These are phyloP conservation scores for Penicillium argentinense DNA, from an alignment of 495 filamentous ascomycete species.

Conservation along the genomic window DNA sequence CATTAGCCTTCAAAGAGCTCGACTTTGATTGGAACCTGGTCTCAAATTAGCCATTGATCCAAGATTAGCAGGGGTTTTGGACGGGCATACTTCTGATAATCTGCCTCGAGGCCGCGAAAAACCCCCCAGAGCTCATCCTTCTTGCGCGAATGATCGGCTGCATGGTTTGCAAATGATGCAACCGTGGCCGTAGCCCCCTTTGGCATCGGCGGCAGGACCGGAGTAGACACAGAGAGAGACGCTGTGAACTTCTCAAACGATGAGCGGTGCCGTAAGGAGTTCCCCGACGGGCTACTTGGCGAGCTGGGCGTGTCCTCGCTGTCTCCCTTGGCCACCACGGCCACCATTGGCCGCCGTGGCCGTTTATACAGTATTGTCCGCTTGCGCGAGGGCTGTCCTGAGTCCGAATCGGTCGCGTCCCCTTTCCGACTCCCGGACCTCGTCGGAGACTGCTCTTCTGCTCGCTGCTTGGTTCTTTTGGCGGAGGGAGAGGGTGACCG, in stretches of 20 bases:
- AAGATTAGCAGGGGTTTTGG: not conserved
- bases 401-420: conserved; percentile 32
- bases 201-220: conserved; percentile 53
- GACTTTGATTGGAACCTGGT: conserved; percentile 72
- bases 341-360: conserved; percentile 51
- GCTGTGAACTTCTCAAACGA: conserved; percentile 59
- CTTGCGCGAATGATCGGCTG: conserved; percentile 49
- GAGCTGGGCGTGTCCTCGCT: conserved; percentile 39
- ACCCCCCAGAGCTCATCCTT: conserved; percentile 89
- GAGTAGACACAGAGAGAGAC: conserved; percentile 44
- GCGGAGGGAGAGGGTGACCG: conserved; percentile 60
- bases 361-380: conserved; percentile 44
- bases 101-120: conserved; percentile 78
- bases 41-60: conserved; percentile 12
- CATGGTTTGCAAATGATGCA: conserved; percentile 37
- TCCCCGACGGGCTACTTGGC: conserved; percentile 49
- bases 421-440: conserved; percentile 15
- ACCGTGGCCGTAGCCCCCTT: conserved; percentile 34
- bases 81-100: conserved; percentile 68
- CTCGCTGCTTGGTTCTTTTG: conserved; percentile 33
- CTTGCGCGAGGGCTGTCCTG: conserved; percentile 29
- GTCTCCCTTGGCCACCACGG: conserved; percentile 47
- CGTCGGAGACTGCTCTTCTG: conserved; percentile 39
- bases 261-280: conserved; percentile 54
- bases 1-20: conserved; percentile 72